Evolutionary conservation across 2,329 filamentous ascomycete species (phyloP).

Genomic region (Massarina eburnea): DNA sequence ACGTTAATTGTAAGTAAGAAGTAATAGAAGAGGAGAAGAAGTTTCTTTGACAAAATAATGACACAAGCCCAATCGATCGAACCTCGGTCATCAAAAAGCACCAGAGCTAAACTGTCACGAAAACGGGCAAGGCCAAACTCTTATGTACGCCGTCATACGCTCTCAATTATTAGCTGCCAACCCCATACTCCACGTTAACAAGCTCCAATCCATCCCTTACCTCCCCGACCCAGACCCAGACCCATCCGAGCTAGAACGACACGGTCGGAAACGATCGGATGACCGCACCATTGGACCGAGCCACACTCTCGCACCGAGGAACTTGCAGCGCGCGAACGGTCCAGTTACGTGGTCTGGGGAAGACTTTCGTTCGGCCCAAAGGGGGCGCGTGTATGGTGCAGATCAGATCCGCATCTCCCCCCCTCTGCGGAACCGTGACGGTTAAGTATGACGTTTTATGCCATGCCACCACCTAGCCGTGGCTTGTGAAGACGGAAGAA

Average conservation of each 20-base stretch:
- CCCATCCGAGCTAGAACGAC: conserved; percentile 15
- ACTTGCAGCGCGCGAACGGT: conserved; percentile 9
- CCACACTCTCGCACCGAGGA: conserved; percentile 26
- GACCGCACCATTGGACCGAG: conserved; percentile 40
- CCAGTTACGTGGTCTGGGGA: conserved; percentile 7
- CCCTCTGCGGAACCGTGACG: conserved; percentile 24
- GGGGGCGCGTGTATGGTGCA: conserved; percentile 28
- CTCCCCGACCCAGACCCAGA: background rate
- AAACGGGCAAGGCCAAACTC: conserved; percentile 26
- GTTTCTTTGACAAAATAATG: conserved; percentile 24
- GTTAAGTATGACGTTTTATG: conserved; percentile 41
- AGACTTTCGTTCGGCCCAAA: conserved; percentile 32
- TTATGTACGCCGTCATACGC: conserved; percentile 17
- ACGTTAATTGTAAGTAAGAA: background rate
- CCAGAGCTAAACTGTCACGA: conserved; percentile 6
- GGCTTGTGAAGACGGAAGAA: too few relatives aligned
- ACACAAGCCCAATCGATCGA: conserved; percentile 16
- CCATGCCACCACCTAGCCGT: too few relatives aligned
- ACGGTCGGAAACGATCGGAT: conserved; percentile 35
- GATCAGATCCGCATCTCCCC: too few relatives aligned
- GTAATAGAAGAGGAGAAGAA: background rate
- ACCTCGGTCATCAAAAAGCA: conserved; percentile 20
- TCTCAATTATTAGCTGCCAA: conserved; percentile 14
- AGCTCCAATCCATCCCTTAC: conserved; percentile 2
- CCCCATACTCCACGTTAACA: conserved; percentile 21